Percentiles rank a stretch among this genome's conserved stretches.
phyloP scores from a whole-genome alignment of 2,329 filamentous ascomycete species.

The Hypoxylon sp. region DNA sequence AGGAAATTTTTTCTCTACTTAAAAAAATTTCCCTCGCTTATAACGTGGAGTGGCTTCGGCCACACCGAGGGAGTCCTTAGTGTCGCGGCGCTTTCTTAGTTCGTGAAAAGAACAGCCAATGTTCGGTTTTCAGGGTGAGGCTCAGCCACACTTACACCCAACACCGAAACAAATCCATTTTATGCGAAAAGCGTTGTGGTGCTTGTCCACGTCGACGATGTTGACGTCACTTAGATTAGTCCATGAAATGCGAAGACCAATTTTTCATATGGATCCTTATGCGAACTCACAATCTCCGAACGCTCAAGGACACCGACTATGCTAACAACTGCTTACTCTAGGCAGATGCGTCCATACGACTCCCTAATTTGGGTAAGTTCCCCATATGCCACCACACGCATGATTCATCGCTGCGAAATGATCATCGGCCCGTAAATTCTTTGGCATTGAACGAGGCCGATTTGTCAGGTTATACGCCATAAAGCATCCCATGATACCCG shows the following conservation, averaged over 20 bases:
- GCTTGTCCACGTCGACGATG: slow-evolving; percentile 13
- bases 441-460: slow-evolving; percentile 20
- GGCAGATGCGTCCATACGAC: slow-evolving; percentile 31
- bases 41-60: slow-evolving; percentile 45
- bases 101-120: slow-evolving; percentile 24
- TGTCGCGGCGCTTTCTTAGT: slow-evolving; percentile 41
- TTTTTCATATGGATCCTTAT: slow-evolving; percentile 33
- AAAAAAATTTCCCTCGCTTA: slow-evolving; percentile 39
- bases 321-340: slow-evolving; percentile 28
- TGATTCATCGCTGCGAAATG: slow-evolving; percentile 13
- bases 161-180: slow-evolving; percentile 35
- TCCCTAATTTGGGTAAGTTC: slow-evolving; percentile 7
- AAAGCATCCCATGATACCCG: slow-evolving; percentile 29
- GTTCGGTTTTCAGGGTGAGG: slow-evolving; percentile 38
- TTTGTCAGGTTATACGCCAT: slow-evolving; percentile 27
- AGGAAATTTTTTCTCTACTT: slow-evolving; percentile 24
- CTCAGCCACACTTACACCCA: slow-evolving; percentile 45
- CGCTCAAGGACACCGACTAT: slow-evolving; percentile 7
- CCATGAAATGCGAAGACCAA: slow-evolving; percentile 25
- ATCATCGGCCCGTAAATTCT: slow-evolving; percentile 32
- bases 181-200: slow-evolving; percentile 34
- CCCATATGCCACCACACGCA: slow-evolving; percentile 15
- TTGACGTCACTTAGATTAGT: slow-evolving; percentile 40
- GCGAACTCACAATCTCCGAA: slow-evolving; percentile 19
- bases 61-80: slow-evolving; percentile 44